Evolutionary conservation across 2,329 filamentous ascomycete genomes (phyloP).

Genomic region (Hymenoscyphus albidus): DNA sequence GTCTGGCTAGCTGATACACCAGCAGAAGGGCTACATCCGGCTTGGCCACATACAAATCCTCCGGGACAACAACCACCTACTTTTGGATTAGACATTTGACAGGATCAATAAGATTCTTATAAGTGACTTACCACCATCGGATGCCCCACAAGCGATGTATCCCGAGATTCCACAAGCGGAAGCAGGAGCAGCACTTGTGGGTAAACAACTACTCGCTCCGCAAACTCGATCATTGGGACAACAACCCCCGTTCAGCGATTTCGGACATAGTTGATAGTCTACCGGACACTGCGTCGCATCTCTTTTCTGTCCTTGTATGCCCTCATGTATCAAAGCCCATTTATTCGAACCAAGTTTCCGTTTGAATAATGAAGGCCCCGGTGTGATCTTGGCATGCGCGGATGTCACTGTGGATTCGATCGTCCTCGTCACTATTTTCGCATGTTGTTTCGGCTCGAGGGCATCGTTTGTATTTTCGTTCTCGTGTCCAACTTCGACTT

Average conservation of each 20-base stretch:
- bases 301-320: constrained; percentile 30
- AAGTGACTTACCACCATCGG: constrained; percentile 27
- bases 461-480: background rate
- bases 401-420: constrained; percentile 14
- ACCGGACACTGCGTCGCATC: constrained; percentile 27
- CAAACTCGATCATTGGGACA: constrained; percentile 46
- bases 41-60: constrained; percentile 45
- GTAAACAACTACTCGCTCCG: constrained; percentile 42
- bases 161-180: constrained; percentile 26
- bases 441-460: constrained; percentile 1
- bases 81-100: constrained; percentile 7
- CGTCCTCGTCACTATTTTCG: constrained; percentile 9
- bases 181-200: constrained; percentile 26
- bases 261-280: constrained; percentile 29
- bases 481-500: background rate
- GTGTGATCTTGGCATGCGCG: constrained; percentile 26
- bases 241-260: constrained; percentile 31
- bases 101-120: constrained; percentile 25
- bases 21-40: constrained; percentile 43
- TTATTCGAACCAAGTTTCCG: constrained; percentile 29
- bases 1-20: constrained; percentile 40
- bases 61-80: constrained; percentile 38
- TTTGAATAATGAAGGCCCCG: constrained; percentile 20
- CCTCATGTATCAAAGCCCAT: constrained; percentile 31
- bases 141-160: constrained; percentile 28